Conservation (phyloP, 1,139 yeast species). For the Chernovozyma aurita region DNA sequence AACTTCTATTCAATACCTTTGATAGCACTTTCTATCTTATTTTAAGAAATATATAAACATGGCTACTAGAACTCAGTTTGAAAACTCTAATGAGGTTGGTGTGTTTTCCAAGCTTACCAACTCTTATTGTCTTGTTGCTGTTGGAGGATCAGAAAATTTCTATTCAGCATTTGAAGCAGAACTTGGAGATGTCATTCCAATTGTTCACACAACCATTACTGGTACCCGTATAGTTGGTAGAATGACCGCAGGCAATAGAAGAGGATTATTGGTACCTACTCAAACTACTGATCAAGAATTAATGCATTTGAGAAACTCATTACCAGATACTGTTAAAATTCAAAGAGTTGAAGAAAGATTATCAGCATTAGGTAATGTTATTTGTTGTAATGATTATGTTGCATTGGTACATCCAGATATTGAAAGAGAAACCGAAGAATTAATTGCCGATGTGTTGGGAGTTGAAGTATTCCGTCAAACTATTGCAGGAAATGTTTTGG, state of each 20-base stretch:
- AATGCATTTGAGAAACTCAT: constrained; percentile 93
- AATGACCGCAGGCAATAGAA: constrained; percentile 98
- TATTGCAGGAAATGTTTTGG: constrained; percentile 95
- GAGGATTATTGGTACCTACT: constrained; percentile 94
- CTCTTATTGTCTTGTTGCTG: constrained; percentile 93
- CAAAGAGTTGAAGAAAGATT: constrained; percentile 98
- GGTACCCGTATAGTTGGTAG: constrained; percentile 98
- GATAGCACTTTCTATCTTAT: no score
- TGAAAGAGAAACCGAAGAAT: constrained; percentile 98
- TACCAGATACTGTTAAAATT: constrained; percentile 94
- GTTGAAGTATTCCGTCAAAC: constrained; percentile 99
- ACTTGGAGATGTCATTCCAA: constrained; percentile 92
- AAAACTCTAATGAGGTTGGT: constrained; percentile 97
- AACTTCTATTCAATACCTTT: constrained; percentile 1
- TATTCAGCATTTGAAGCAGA: constrained; percentile 98
- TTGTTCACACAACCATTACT: constrained; percentile 95
- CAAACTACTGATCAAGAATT: constrained; percentile 99
- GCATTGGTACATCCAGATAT: constrained; percentile 99
- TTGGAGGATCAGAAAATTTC: constrained; percentile 97
- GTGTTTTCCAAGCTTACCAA: constrained; percentile 95
- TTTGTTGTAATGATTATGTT: constrained; percentile 98
- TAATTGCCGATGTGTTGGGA: constrained; percentile 97
- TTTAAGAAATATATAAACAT: constrained; percentile 15
- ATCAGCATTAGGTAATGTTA: constrained; percentile 95
- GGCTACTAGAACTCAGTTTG: constrained; percentile 68